Evolutionary conservation across 2,329 filamentous ascomycete genomes (phyloP).

Genomic region (Domatiomyces catenatus): DNA sequence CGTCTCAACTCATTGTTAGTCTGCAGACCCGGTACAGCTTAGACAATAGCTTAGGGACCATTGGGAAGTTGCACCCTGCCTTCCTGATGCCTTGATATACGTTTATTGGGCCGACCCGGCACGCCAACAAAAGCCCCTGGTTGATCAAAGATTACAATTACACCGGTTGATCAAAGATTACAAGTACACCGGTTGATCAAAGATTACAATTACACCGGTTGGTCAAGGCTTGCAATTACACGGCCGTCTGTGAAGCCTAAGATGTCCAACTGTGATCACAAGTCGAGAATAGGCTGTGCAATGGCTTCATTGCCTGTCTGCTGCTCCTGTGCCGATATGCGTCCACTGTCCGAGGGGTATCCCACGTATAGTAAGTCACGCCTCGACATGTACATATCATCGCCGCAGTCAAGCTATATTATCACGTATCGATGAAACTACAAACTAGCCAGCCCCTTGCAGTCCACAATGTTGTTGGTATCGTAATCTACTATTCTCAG

Average conservation of each 20-base stretch:
- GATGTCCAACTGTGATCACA: conserved; percentile 10
- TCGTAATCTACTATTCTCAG: not conserved
- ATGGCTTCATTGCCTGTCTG: conserved; percentile 13
- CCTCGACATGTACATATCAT: not conserved
- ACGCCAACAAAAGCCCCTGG: not conserved
- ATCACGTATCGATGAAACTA: no score
- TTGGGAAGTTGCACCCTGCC: no score
- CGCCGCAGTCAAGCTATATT: no score
- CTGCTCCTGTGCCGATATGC: conserved; percentile 15
- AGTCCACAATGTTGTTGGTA: no score
- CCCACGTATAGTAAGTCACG: conserved; percentile 7
- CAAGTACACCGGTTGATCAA: not conserved
- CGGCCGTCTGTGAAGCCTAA: not conserved
- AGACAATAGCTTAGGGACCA: not conserved
- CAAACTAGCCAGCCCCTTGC: no score
- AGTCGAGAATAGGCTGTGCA: conserved; percentile 11
- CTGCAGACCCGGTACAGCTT: not conserved
- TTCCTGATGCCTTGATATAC: not conserved
- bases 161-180: no score
- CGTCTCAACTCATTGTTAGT: not conserved
- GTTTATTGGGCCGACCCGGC: not conserved
- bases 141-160: not conserved
- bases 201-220: not conserved
- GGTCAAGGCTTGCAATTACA: not conserved
- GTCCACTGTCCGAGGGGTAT: conserved; percentile 14